Evolutionary conservation across 164 flowering plant genomes (phyloP).

Genomic region (Cinnamomum micranthum): DNA sequence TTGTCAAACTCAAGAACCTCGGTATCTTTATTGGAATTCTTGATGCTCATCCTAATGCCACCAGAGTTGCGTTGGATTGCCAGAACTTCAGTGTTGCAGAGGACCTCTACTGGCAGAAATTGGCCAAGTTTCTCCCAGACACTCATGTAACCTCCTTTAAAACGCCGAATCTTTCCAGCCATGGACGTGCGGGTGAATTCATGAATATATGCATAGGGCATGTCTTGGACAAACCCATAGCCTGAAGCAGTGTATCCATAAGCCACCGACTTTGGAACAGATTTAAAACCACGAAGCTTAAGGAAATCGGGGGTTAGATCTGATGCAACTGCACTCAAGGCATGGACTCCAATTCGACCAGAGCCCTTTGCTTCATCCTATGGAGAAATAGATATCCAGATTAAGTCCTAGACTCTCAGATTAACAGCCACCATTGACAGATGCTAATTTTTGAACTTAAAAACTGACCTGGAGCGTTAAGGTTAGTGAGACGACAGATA

Average conservation of each 20-base stretch:
- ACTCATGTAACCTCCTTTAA: constrained; percentile 63
- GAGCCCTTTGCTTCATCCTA: constrained; percentile 61
- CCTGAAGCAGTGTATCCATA: constrained; percentile 88
- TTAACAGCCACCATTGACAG: background rate
- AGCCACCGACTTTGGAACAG: constrained; percentile 70
- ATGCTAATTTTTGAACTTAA: background rate
- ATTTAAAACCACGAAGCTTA: constrained; percentile 41
- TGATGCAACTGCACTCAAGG: constrained; percentile 59
- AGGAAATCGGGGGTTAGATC: constrained; percentile 55
- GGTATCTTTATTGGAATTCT: constrained; percentile 22
- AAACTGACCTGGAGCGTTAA: constrained; percentile 57
- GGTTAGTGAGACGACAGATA: constrained; percentile 62
- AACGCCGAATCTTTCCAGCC: constrained; percentile 78
- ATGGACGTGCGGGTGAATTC: constrained; percentile 78
- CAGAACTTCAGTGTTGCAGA: constrained; percentile 58
- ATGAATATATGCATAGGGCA: constrained; percentile 85
- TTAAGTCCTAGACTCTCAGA: background rate
- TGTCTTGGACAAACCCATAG: constrained; percentile 76
- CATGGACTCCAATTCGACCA: constrained; percentile 57
- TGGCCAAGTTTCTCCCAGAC: constrained; percentile 55
- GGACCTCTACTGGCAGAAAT: constrained; percentile 43
- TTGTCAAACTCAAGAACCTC: constrained; percentile 52
- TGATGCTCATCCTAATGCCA: constrained; percentile 33
- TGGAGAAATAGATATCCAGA: background rate
- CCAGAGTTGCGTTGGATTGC: constrained; percentile 34